A percentile compares a stretch with the other conserved stretches of the same genome.
These are phyloP conservation scores for Cadophora gregata DNA, from an alignment of 2,329 filamentous ascomycete species.

Conservation along the genomic window DNA sequence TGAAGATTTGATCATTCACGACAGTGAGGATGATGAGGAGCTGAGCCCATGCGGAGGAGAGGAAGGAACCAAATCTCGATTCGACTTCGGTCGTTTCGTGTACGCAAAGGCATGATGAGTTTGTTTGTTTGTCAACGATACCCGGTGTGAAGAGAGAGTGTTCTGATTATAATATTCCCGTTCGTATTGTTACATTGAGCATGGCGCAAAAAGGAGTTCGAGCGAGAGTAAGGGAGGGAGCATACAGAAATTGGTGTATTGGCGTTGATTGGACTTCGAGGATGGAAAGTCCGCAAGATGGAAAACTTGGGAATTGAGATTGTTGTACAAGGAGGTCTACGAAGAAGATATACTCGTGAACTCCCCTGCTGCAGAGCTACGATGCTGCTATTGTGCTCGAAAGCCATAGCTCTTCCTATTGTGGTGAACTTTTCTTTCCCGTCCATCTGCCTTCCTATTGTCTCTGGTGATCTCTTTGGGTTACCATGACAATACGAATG, in stretches of 20 bases:
- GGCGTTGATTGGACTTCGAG: constrained; percentile 11
- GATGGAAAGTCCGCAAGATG: not conserved
- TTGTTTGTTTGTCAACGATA: constrained; percentile 4
- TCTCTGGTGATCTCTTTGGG: not conserved
- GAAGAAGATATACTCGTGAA: not conserved
- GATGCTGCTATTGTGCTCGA: constrained; percentile 2
- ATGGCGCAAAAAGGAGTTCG: constrained; percentile 2
- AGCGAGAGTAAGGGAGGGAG: constrained; percentile 13
- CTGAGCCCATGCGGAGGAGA: constrained; percentile 41
- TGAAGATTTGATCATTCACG: constrained; percentile 57
- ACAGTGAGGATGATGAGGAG: constrained; percentile 52
- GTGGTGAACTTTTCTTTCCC: not conserved
- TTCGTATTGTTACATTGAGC: not conserved
- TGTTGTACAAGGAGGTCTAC: not conserved
- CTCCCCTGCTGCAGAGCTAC: not conserved
- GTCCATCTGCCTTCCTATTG: not conserved
- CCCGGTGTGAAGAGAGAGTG: not conserved
- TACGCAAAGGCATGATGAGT: constrained; percentile 20
- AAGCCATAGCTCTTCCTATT: constrained; percentile 1
- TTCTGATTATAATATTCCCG: constrained; percentile 8
- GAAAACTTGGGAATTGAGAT: not conserved
- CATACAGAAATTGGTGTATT: constrained; percentile 4
- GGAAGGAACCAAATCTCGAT: constrained; percentile 12
- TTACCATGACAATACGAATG: not conserved
- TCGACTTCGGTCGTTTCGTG: constrained; percentile 32